Conservation (phyloP, 2,329 filamentous ascomycete genomes). For the Chrysoporthe austroafricana region DNA sequence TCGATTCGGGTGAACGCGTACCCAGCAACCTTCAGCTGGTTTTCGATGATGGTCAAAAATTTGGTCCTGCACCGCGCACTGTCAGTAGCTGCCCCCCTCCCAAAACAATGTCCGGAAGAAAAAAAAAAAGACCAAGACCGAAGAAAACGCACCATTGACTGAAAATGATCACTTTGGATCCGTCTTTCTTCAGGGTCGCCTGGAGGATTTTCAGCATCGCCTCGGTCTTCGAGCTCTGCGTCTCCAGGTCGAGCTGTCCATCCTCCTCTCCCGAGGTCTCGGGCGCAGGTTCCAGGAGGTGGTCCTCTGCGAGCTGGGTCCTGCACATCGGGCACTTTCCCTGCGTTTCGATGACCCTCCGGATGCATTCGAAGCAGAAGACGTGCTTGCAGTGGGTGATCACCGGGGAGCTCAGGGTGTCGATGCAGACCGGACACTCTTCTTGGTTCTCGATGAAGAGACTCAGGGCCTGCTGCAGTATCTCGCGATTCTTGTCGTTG, state of each 20-base stretch:
- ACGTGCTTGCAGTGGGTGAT: conserved; percentile 86
- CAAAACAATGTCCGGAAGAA: no score
- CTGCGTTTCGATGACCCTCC: conserved; percentile 73
- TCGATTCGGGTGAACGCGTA: conserved; percentile 75
- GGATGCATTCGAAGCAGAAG: conserved; percentile 77
- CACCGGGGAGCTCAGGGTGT: conserved; percentile 70
- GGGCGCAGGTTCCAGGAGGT: conserved; percentile 67
- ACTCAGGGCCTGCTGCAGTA: conserved; percentile 76
- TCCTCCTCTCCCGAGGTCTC: conserved; percentile 54
- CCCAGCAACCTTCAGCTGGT: conserved; percentile 63
- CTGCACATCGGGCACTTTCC: conserved; percentile 86
- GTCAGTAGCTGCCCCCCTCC: neutral
- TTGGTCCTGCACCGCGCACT: conserved; percentile 48
- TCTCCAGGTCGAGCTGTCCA: conserved; percentile 61
- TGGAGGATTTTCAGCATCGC: conserved; percentile 75
- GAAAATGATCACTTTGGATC: conserved; percentile 73
- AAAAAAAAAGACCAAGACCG: no score
- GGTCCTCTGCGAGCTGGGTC: conserved; percentile 62
- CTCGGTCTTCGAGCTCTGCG: conserved; percentile 81
- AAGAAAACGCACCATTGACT: conserved; percentile 62
- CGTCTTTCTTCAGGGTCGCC: conserved; percentile 65
- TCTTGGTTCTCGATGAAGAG: conserved; percentile 80
- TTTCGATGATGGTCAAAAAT: conserved; percentile 73
- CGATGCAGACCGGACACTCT: conserved; percentile 82
- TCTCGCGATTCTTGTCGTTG: conserved; percentile 70